Percentiles rank a stretch among this genome's conserved stretches.
Conservation (phyloP, 2,329 filamentous ascomycete genomes). For the Leptographium wingfieldii region DNA sequence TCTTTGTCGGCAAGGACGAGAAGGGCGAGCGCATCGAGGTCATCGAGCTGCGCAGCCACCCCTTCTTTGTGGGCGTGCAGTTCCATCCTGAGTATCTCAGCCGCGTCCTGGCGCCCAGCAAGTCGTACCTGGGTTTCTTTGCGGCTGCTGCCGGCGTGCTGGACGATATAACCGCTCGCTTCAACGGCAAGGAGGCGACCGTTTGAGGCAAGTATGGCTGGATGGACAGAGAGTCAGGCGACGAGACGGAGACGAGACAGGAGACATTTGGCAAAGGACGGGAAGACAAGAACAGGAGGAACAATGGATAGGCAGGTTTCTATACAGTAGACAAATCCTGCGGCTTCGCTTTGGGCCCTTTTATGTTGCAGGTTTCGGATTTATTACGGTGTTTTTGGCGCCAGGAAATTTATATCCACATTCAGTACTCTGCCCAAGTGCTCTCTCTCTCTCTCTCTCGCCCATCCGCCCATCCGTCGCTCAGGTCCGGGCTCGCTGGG, state of each 20-base stretch:
- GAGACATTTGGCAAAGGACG: background rate
- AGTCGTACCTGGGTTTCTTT: conserved; percentile 73
- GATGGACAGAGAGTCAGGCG: background rate
- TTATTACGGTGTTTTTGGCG: conserved; percentile 1
- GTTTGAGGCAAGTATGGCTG: background rate
- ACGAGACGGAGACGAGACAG: background rate
- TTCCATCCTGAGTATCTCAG: conserved; percentile 81
- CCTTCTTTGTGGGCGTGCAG: conserved; percentile 64
- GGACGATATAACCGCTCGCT: conserved; percentile 25
- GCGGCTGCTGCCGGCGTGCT: conserved; percentile 63
- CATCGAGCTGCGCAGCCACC: conserved; percentile 63
- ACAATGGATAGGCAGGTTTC: background rate
- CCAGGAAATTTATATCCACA: background rate
- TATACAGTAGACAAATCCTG: background rate
- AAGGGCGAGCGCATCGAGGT: conserved; percentile 65
- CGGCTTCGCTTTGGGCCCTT: background rate
- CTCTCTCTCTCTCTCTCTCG: conserved; percentile 14
- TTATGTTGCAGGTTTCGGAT: background rate
- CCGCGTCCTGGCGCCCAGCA: conserved; percentile 59
- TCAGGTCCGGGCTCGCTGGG: conserved; percentile 11
- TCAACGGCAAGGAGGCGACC: conserved; percentile 4
- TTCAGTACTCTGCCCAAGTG: background rate
- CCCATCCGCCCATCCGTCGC: background rate
- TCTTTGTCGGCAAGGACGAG: conserved; percentile 65
- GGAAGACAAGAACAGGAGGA: background rate